phyloP scores from a whole-genome alignment of 1,139 yeast species.

The Yamadazyma membranifaciens region DNA sequence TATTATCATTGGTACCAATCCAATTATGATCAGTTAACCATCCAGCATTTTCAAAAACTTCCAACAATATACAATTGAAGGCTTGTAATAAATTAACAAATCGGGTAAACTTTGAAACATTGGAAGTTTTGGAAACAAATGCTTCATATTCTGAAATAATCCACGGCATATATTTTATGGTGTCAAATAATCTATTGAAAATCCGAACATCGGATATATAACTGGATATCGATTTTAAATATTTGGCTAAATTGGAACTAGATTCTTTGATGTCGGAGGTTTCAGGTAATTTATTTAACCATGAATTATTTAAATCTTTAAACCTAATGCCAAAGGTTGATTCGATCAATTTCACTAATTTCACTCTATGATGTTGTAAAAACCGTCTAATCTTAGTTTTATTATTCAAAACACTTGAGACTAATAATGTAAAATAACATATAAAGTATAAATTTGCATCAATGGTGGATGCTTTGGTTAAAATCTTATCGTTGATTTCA shows the following conservation, averaged over 20 bases:
- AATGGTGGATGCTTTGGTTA: conserved; percentile 34
- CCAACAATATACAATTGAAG: conserved; percentile 43
- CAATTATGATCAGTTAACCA: conserved; percentile 58
- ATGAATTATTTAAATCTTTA: conserved; percentile 17
- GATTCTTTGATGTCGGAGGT: conserved; percentile 11
- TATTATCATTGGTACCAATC: conserved; percentile 45
- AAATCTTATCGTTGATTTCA: conserved; percentile 42
- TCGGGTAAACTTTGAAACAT: conserved; percentile 31
- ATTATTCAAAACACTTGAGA: conserved; percentile 42
- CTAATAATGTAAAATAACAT: conserved; percentile 42
- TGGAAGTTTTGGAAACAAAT: conserved; percentile 19
- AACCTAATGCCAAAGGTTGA: conserved; percentile 18
- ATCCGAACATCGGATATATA: conserved; percentile 54
- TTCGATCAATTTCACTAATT: conserved; percentile 20
- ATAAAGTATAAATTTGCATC: conserved; percentile 44
- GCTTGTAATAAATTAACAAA: conserved; percentile 41
- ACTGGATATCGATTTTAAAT: conserved; percentile 41
- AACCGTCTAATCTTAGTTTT: conserved; percentile 32
- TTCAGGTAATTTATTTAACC: conserved; percentile 8
- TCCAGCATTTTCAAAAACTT: conserved; percentile 56
- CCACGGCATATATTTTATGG: conserved; percentile 53
- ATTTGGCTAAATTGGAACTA: conserved; percentile 32
- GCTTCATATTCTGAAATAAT: conserved; percentile 38
- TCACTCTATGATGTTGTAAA: conserved; percentile 27
- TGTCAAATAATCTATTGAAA: conserved; percentile 52